phyloP scores from a whole-genome alignment of 306 rosid genomes.

The Lithocarpus polystachyus region DNA sequence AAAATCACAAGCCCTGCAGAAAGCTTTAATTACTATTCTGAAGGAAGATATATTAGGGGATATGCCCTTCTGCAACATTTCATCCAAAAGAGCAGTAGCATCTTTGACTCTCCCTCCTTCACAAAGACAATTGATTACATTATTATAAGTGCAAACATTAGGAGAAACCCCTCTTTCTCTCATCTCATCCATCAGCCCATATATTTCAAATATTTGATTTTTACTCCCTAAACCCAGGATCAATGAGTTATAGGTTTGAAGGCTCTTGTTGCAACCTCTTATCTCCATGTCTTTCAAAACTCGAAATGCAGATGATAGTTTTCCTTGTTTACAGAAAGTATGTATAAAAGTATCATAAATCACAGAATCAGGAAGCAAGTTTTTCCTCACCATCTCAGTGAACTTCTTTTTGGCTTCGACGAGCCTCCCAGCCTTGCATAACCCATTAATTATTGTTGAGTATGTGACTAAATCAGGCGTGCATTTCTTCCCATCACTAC shows the following conservation, averaged over 20 bases:
- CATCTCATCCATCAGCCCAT: conserved; percentile 94
- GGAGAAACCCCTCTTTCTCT: conserved; percentile 74
- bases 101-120: conserved; percentile 71
- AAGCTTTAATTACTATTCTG: conserved; percentile 68
- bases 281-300: conserved; percentile 95
- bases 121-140: conserved; percentile 65
- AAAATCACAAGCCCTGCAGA: conserved; percentile 66
- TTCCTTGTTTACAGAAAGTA: conserved; percentile 78
- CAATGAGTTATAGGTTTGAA: conserved; percentile 87
- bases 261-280: conserved; percentile 86
- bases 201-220: conserved; percentile 79
- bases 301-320: conserved; percentile 81
- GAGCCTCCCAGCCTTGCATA: conserved; percentile 79
- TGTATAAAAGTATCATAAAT: conserved; percentile 61
- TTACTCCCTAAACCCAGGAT: conserved; percentile 69
- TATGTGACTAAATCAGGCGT: conserved; percentile 77
- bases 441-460: conserved; percentile 64
- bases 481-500: conserved; percentile 48
- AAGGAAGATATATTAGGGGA: conserved; percentile 74
- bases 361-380: conserved; percentile 66
- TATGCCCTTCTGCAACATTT: conserved; percentile 82
- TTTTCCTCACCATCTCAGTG: conserved; percentile 75
- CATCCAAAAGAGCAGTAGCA: conserved; percentile 80
- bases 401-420: conserved; percentile 89
- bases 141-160: conserved; percentile 70